Base-by-base conservation (phyloP, 306 rosid genomes). In the Senna siamea region DNA sequence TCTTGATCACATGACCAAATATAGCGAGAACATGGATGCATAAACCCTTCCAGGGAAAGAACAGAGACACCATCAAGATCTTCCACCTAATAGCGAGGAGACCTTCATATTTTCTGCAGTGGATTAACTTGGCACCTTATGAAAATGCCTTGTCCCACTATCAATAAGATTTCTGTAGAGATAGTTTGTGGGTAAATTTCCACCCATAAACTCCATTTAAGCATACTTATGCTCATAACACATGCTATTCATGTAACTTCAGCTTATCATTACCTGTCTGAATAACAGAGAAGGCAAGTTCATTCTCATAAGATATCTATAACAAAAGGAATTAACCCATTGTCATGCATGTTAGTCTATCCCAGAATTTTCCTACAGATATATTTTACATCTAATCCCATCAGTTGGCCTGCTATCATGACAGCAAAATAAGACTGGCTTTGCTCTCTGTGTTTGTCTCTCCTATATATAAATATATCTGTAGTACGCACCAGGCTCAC, bases 121-220 rank as follows among this genome's bases (percentile, higher is more conserved):
- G 83, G 87, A 76, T 63, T 72, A 81, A 67, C 79, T 57, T 58
- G 69, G 64, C 69, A 54, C 46, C 43, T 76, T 79, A 76, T n/a
- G 68, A 70, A 51, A 72, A 43, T 83, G 70, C 70, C 56, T 54
- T 76, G 38, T 67, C 19, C 52, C 53, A 65, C 40, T 35, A 56
- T 68, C 52, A 71, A 72, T 63, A 70, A 75, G 72, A 28, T 63
- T 67, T 62, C 48, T 69, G 9, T 72, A 75, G 74, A 72, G 82
- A 75, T 70, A 66, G 80, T 37, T 74, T 40, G 43, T 71, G 86
- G 79, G 80, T 76, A 64, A 43, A 56, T 76, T 58, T 80, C 67
- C 67, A 41, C 82, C 77, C 84, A 30, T 53, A 70, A 66, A 84
- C 76, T 64, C 50, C 18, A 73, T 55, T 47, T 64, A 7, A 67